A percentile compares a stretch with the other conserved stretches of the same genome.
Evolutionary conservation across 768 basidiomycete genomes (phyloP).

Genomic region (Termitomyces heimii): DNA sequence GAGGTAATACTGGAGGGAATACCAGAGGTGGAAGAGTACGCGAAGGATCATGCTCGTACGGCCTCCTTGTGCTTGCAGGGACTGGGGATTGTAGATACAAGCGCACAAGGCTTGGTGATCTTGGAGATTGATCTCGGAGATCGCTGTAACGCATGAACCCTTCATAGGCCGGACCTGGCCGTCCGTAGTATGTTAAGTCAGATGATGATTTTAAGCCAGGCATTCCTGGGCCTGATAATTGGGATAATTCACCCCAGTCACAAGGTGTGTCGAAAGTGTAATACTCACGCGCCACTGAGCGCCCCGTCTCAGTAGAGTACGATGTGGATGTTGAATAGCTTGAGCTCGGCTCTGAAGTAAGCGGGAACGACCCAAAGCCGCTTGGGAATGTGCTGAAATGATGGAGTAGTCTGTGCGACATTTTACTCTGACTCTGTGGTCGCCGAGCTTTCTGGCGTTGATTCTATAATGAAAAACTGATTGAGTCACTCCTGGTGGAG

Average conservation of each 20-base stretch:
- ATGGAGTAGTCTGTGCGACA: conserved; percentile 45
- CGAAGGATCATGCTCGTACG: conserved; percentile 21
- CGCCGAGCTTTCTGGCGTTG: conserved; percentile 84
- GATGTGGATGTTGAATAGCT: conserved; percentile 4
- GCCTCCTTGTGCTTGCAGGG: conserved; percentile 15
- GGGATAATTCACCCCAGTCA: conserved; percentile 28
- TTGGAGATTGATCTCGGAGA: not conserved
- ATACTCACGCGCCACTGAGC: conserved; percentile 13
- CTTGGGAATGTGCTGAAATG: conserved; percentile 61
- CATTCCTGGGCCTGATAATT: conserved; percentile 52
- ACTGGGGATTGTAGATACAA: conserved; percentile 16
- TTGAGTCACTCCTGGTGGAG: conserved; percentile 13
- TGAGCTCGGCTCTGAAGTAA: conserved; percentile 6
- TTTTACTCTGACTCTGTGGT: conserved; percentile 56
- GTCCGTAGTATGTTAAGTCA: conserved; percentile 3
- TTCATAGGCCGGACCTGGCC: conserved; percentile 6
- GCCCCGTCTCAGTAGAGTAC: not conserved
- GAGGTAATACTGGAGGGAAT: conserved; percentile 19
- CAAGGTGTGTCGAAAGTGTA: conserved; percentile 21
- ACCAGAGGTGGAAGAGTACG: conserved; percentile 29
- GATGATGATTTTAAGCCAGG: conserved; percentile 28
- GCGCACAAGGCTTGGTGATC: conserved; percentile 17
- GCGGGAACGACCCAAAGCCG: conserved; percentile 22
- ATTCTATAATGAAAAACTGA: conserved; percentile 44
- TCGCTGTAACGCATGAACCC: not conserved